Conservation (phyloP, 352 stramenopile genomes). For the Vaucheria bursata region DNA sequence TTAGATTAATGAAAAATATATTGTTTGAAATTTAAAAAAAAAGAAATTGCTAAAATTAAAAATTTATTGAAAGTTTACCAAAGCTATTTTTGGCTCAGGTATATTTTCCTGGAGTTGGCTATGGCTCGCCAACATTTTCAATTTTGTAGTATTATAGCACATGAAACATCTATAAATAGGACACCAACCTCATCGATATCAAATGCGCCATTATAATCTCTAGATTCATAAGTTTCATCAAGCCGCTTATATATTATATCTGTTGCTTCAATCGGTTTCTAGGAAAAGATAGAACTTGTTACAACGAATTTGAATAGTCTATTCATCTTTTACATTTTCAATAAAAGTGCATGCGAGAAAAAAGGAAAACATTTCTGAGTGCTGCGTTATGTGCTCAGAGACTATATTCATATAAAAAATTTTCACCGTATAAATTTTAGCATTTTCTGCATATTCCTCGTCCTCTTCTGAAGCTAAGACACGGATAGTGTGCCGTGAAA, state of each 20-base stretch:
- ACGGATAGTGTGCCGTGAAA: too few relatives aligned
- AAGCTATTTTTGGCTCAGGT: too few relatives aligned
- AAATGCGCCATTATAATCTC: conserved; percentile 10
- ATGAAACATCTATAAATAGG: too few relatives aligned
- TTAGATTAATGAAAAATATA: too few relatives aligned
- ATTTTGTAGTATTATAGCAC: too few relatives aligned
- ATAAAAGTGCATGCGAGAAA: not conserved
- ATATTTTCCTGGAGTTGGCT: too few relatives aligned
- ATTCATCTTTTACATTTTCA: not conserved
- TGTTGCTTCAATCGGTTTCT: not conserved
- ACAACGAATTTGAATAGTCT: not conserved
- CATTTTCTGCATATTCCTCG: not conserved
- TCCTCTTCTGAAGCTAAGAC: not conserved
- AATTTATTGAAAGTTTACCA: too few relatives aligned
- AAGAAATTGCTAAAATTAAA: too few relatives aligned
- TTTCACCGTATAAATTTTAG: not conserved
- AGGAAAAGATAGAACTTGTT: not conserved
- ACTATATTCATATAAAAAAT: not conserved
- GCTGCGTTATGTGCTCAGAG: not conserved
- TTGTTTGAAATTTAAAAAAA: too few relatives aligned
- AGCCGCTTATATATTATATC: conserved; percentile 12
- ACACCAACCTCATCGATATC: not conserved
- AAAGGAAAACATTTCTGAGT: not conserved
- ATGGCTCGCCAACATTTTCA: too few relatives aligned
- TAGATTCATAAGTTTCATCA: conserved; percentile 1